These are phyloP conservation scores for Phytophthora pluvialis DNA, from an alignment of 352 stramenopile genomes.

Conservation along the genomic window DNA sequence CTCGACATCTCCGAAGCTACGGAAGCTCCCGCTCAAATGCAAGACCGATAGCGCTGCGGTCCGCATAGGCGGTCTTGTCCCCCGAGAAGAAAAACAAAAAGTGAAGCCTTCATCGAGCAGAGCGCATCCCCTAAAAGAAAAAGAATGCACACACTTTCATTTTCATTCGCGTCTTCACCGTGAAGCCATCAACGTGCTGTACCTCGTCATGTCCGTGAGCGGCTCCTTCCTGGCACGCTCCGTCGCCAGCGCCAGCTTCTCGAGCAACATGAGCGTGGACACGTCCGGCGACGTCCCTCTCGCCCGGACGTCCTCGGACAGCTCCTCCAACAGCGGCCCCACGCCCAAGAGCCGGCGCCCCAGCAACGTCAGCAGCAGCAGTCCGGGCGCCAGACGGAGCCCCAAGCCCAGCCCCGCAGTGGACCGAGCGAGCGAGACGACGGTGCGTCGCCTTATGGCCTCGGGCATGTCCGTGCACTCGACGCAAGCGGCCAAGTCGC, in stretches of 20 bases:
- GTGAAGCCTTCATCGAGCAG: background rate
- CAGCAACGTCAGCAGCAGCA: too few relatives aligned
- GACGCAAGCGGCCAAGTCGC: constrained; percentile 19
- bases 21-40: too few relatives aligned
- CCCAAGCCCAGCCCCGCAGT: background rate
- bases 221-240: too few relatives aligned
- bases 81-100: background rate
- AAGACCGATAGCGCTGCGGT: too few relatives aligned
- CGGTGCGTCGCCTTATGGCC: constrained; percentile 16
- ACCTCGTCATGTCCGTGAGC: background rate
- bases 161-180: background rate
- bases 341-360: too few relatives aligned
- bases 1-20: too few relatives aligned
- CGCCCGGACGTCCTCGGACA: too few relatives aligned
- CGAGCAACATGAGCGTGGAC: too few relatives aligned
- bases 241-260: too few relatives aligned
- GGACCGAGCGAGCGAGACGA: constrained; percentile 26
- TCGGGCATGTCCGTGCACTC: constrained; percentile 31
- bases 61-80: background rate
- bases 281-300: too few relatives aligned
- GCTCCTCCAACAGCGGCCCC: too few relatives aligned
- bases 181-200: background rate
- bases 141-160: background rate
- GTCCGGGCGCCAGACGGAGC: too few relatives aligned
- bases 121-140: background rate